Base-by-base conservation (phyloP, 2,329 filamentous ascomycete species). In the Myriosclerotinia curreyana region DNA sequence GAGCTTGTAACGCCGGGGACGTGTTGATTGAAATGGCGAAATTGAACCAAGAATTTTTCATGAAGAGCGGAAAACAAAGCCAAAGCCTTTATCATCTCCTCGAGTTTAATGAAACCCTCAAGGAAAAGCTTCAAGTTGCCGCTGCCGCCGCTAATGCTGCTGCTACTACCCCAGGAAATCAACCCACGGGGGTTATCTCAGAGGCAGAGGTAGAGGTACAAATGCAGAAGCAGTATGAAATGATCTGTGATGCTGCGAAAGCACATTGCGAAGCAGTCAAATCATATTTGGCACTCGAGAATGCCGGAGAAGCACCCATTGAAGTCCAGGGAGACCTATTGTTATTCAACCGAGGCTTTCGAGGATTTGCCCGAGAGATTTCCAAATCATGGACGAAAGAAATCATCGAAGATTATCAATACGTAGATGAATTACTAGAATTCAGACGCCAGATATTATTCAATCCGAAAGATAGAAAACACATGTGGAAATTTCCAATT, bases 351-450 rank as follows among this genome's bases (percentile, higher is more conserved):
- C 42, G 36, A 48, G 42, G 55, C 9, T 48, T 58, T 25, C 25
- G 55, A 6, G 42, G 42, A 36, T 48, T 58, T 5, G 42, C 42
- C 15, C 17, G 55, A 48, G 28, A 58, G 42, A 48, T 58, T 3
- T 42, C 55, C 15, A 11, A 5, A 25, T 48, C 7, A 31, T 58
- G 55, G 55, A 48, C 42, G 1, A 8, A 12, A 3, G 55, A 58
- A 36, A 22, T 58, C 9, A 12, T 9, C 5, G 31, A 15, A 48
- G 42, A 58, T 48, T 58, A 58, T 38, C 20, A 58, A 36, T 17
- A 48, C 0, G 25, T 58, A 48, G 55, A 58, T 48, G 55, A 58
- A 22, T 25, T 36, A 9, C 42, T 58, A 25, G 55, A 58, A 20
- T 58, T 48, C 1, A 25, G 15, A 31, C 42, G 55, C 31, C 55